Evolutionary conservation across 345 rosid species (phyloP).

Genomic region (Eucalyptus regnans): DNA sequence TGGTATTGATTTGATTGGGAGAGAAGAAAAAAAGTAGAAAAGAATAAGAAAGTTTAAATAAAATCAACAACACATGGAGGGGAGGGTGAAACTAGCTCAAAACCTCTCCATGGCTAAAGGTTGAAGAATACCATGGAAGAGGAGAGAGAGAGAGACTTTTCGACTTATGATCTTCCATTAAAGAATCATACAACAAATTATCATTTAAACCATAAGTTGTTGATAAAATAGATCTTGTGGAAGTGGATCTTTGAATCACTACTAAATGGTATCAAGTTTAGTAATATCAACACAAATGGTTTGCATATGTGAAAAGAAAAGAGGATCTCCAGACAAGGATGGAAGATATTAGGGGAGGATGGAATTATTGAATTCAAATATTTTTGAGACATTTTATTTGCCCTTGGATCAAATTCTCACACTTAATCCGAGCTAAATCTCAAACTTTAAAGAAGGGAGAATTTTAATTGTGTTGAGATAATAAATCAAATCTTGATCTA

Average conservation of each 20-base stretch:
- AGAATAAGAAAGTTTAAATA: too few relatives aligned
- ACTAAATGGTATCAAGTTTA: background rate
- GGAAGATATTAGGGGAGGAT: background rate
- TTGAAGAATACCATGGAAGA: too few relatives aligned
- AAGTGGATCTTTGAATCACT: too few relatives aligned
- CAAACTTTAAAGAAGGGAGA: background rate
- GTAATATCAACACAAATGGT: background rate
- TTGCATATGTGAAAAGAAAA: background rate
- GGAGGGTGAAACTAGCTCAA: too few relatives aligned
- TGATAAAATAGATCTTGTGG: background rate
- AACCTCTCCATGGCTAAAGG: too few relatives aligned
- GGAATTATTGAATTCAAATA: background rate
- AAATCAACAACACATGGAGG: too few relatives aligned
- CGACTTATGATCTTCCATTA: too few relatives aligned
- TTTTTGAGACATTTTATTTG: background rate
- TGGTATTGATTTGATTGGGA: too few relatives aligned
- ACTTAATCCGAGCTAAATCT: background rate
- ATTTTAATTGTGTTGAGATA: background rate
- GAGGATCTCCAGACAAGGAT: background rate
- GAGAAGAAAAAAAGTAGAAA: too few relatives aligned
- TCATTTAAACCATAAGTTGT: background rate
- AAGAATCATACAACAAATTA: too few relatives aligned
- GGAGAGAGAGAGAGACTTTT: too few relatives aligned
- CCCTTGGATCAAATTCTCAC: background rate
- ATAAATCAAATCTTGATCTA: background rate